A percentile compares a stretch with the other conserved stretches of the same genome.
Evolutionary conservation across 257 asterid species (phyloP).

Genomic region (Cordia subcordata): DNA sequence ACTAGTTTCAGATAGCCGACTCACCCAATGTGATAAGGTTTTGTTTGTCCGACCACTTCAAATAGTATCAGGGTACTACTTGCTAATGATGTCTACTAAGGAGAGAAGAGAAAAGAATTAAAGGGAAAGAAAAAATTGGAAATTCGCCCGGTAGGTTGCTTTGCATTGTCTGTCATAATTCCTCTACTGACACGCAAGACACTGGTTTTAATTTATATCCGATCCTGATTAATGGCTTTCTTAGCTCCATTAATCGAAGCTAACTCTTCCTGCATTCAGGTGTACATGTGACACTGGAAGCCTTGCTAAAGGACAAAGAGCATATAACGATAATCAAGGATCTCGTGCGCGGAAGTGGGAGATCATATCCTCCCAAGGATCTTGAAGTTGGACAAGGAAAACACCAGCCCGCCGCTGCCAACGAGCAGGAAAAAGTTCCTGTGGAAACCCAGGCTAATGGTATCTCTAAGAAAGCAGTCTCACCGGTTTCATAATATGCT

Average conservation of each 20-base stretch:
- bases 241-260: neutral
- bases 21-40: too few species aligned
- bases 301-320: slow-evolving; percentile 68
- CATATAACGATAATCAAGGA: slow-evolving; percentile 52
- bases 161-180: too few species aligned
- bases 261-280: slow-evolving; percentile 35
- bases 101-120: too few species aligned
- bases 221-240: neutral
- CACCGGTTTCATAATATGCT: too few species aligned
- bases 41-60: too few species aligned
- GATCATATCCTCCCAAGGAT: slow-evolving; percentile 45
- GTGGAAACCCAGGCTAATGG: slow-evolving; percentile 16
- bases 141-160: too few species aligned
- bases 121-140: too few species aligned
- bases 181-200: neutral
- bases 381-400: slow-evolving; percentile 18
- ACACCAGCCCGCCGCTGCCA: slow-evolving; percentile 17
- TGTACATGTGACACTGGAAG: slow-evolving; percentile 78
- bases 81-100: too few species aligned
- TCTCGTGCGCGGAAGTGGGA: slow-evolving; percentile 66
- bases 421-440: slow-evolving; percentile 17
- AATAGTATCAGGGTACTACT: too few species aligned
- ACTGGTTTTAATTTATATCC: neutral
- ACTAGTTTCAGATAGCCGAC: too few species aligned
- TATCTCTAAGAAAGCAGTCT: slow-evolving; percentile 20